Conservation (phyloP, 805 yeast species). For the Kodamaea kaohsiungensis region DNA sequence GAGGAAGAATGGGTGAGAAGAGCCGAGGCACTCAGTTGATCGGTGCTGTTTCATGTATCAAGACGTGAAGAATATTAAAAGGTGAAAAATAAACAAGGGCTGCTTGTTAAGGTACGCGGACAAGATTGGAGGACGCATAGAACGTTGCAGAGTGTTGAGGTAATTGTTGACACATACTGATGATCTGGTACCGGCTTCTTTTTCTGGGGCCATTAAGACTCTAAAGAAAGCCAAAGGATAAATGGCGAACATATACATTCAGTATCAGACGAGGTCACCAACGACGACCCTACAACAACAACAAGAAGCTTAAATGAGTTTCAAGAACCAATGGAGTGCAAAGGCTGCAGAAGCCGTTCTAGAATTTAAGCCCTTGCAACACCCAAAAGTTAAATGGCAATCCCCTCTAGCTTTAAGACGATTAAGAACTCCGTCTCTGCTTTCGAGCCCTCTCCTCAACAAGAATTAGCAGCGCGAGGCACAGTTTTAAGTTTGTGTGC, state of each 20-base stretch:
- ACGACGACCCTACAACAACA: not conserved
- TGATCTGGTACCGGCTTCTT: not conserved
- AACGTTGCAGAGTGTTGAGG: not conserved
- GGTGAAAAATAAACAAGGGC: conserved; percentile 1
- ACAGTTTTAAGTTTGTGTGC: not conserved
- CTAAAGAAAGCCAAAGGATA: too few species aligned
- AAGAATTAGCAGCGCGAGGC: not conserved
- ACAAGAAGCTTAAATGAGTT: not conserved
- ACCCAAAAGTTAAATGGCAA: not conserved
- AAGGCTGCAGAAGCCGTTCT: not conserved
- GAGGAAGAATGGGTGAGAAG: not conserved
- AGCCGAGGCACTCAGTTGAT: conserved; percentile 3
- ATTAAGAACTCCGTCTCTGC: not conserved
- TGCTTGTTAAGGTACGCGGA: not conserved
- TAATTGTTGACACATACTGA: not conserved
- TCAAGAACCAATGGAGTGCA: not conserved
- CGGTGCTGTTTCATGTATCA: not conserved
- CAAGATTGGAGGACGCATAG: not conserved
- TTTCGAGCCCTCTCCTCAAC: not conserved
- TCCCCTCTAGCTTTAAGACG: not conserved
- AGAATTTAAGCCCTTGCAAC: not conserved
- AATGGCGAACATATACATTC: too few species aligned
- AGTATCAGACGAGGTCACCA: too few species aligned
- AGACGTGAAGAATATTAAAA: not conserved
- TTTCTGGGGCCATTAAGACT: too few species aligned